A percentile compares a stretch with the other conserved stretches of the same genome.
These are phyloP conservation scores for Aureobasidium sp. DNA, from an alignment of 2,329 filamentous ascomycete genomes.

Conservation along the genomic window DNA sequence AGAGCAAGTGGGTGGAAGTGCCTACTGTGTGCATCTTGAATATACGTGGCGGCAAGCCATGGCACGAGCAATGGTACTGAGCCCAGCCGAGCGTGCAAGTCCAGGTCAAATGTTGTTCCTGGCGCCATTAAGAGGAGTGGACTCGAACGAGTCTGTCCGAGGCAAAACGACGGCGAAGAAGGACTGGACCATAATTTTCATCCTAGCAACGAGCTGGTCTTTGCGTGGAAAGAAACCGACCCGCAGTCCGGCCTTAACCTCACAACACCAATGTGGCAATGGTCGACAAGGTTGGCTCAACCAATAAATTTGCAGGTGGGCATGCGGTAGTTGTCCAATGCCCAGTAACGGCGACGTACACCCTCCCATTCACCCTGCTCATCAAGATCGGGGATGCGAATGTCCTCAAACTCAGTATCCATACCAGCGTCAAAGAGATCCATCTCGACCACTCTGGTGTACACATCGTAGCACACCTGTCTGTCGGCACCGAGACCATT, in stretches of 20 bases:
- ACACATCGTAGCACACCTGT: conserved; percentile 91
- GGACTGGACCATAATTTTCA: background rate
- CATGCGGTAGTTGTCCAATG: conserved; percentile 65
- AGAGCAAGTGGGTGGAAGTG: conserved; percentile 47
- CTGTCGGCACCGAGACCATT: conserved; percentile 82
- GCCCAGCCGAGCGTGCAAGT: conserved; percentile 50
- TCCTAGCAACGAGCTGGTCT: conserved; percentile 33
- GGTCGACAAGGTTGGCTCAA: conserved; percentile 28
- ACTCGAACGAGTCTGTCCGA: conserved; percentile 29
- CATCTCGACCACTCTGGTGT: conserved; percentile 84
- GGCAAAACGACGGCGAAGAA: conserved; percentile 34
- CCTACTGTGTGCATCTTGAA: conserved; percentile 48
- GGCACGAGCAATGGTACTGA: conserved; percentile 51
- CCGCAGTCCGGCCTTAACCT: background rate
- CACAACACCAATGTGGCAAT: conserved; percentile 4
- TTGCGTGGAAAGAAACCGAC: conserved; percentile 22
- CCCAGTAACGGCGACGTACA: conserved; percentile 84
- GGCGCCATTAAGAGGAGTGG: conserved; percentile 32
- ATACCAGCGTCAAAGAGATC: conserved; percentile 82
- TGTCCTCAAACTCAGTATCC: conserved; percentile 77
- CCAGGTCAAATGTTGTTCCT: conserved; percentile 44
- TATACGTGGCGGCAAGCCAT: conserved; percentile 43
- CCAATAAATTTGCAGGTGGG: conserved; percentile 68
- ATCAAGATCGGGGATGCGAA: conserved; percentile 64
- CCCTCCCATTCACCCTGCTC: conserved; percentile 76